Evolutionary conservation across 1,284 basidiomycete species (phyloP), one percentile per base, ranked within the genome.

Genomic region (Ceratobasidium sp.): DNA sequence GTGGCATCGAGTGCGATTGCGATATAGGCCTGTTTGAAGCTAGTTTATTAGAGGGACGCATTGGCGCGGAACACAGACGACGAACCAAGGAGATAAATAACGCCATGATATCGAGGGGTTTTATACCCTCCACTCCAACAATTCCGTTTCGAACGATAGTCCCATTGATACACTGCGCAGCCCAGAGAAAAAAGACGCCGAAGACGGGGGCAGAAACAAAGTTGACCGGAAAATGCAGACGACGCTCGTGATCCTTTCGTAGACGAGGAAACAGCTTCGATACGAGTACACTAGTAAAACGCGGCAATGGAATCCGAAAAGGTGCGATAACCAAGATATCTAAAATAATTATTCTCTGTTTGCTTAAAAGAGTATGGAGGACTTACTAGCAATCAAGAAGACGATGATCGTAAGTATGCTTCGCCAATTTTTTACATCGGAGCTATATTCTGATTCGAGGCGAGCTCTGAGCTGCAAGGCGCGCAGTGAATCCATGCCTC

Each of bases 41-140:
- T 41, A 23, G 46, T 38, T 59, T 47, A 6, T 5, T 28, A 16
- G 14, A 47, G 16, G 11, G 28, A 32, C 28, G 14, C 14, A 41
- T n/a, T 43, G 54, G 1, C 9, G 14, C 1, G 18, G 46, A 21
- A 28, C 43, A 32, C n/a, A 21, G 13, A 57, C 21, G 14, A 80
- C 82, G 74, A 73, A 87, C 88, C 69, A 98, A 85, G 1, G 92
- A 93, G 76, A 95, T 89, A 82, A 98, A 98, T 3, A 98, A 84
- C 32, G 94, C 93, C 81, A 98, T 88, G 74, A 98, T 95, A 80
- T 98, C 95, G 78, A 96, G 94, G 0, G 97, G 96, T 76, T 93
- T 88, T 47, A 98, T 87, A 1, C 92, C 92, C 59, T 90, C 90
- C 0, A 86, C 83, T 23, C 91, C 91, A 28, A 91, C 83, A 67